phyloP scores from a whole-genome alignment of 495 filamentous ascomycete genomes.

The Aspergillus baeticus region DNA sequence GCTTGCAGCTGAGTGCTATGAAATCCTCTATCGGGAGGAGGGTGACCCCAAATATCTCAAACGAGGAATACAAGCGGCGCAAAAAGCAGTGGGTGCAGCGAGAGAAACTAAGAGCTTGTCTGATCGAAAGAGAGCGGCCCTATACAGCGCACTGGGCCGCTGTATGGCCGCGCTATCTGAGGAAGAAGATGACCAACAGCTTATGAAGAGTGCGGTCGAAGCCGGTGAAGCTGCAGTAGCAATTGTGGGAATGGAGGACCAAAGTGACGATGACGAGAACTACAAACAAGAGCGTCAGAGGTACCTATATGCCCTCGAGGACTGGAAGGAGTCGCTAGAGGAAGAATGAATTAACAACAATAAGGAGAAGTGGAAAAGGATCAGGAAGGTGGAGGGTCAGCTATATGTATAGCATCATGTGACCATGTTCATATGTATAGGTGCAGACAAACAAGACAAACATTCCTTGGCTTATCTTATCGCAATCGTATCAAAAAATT shows the following conservation, averaged over 20 bases:
- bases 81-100: not conserved
- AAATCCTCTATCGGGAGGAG: not conserved
- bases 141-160: not conserved
- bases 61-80: not conserved
- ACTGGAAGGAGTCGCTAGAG: not conserved
- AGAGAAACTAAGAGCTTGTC: not conserved
- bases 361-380: no score
- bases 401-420: not conserved
- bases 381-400: no score
- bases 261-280: not conserved
- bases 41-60: not conserved
- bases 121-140: not conserved
- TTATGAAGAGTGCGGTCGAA: not conserved
- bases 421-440: not conserved
- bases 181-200: not conserved
- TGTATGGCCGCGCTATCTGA: not conserved
- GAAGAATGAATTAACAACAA: not conserved
- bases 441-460: not conserved
- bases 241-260: not conserved
- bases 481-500: not conserved
- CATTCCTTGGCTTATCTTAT: slow-evolving; percentile 2
- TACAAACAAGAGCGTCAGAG: not conserved
- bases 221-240: not conserved
- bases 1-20: not conserved
- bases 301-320: not conserved